Conservation (phyloP, 31 red algal species). For the Porphyra umbilicalis region DNA sequence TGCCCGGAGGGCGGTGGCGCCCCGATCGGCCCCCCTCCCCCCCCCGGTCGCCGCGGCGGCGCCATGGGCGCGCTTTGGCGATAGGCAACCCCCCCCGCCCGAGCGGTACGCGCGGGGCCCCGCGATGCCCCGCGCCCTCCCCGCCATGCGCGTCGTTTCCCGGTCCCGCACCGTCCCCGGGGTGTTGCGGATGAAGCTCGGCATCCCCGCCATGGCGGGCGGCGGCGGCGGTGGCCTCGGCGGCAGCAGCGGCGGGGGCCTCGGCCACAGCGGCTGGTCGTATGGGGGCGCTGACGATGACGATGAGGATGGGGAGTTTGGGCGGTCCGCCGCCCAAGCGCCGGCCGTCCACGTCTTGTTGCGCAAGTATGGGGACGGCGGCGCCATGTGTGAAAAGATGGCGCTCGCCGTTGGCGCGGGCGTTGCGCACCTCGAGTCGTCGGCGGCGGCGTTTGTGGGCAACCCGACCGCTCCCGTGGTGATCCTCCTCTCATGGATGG, state of each 20-base stretch:
- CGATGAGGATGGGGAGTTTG: conserved; percentile 30
- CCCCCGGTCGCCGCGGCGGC: background rate
- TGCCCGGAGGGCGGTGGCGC: background rate
- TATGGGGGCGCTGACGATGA: conserved; percentile 8
- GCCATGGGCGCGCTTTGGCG: background rate
- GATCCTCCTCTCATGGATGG: conserved; percentile 86
- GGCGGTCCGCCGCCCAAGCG: conserved; percentile 37
- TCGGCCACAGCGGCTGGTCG: background rate
- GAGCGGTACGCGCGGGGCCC: background rate
- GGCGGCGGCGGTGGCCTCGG: background rate
- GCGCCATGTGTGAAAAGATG: conserved; percentile 33
- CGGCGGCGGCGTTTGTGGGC: conserved; percentile 29
- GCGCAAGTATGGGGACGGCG: conserved; percentile 21
- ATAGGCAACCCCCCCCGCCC: background rate
- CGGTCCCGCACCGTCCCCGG: background rate
- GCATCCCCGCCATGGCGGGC: background rate
- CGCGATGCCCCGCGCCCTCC: background rate
- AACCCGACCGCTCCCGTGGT: conserved; percentile 70
- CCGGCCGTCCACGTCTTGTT: conserved; percentile 57
- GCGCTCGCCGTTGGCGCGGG: conserved; percentile 33
- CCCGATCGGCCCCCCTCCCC: background rate
- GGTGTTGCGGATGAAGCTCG: background rate
- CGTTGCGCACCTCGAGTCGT: conserved; percentile 1
- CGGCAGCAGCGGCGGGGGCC: background rate
- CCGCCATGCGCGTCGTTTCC: background rate